A percentile compares a stretch with the other conserved stretches of the same genome.
These are phyloP conservation scores for Xylaria sp. DNA, from an alignment of 2,329 filamentous ascomycete species.

Conservation along the genomic window DNA sequence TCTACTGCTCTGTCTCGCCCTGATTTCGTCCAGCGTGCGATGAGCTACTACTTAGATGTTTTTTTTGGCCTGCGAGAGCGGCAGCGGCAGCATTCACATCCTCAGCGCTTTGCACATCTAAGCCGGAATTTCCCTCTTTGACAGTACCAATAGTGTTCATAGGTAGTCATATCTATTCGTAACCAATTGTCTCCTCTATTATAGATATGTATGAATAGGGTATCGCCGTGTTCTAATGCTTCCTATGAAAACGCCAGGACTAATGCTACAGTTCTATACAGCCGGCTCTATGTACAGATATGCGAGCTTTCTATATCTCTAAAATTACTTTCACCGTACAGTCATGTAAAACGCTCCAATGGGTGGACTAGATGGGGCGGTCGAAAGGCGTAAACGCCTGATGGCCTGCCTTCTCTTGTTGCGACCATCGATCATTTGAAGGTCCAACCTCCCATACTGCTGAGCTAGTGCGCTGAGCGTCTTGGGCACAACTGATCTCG, in stretches of 20 bases:
- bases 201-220: slow-evolving; percentile 22
- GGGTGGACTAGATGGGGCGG: slow-evolving; percentile 1
- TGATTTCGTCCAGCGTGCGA: neutral
- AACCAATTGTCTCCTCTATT: neutral
- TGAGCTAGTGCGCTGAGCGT: slow-evolving; percentile 21
- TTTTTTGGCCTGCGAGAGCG: neutral
- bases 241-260: neutral
- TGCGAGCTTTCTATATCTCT: slow-evolving; percentile 14
- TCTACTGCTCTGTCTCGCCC: neutral
- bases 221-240: slow-evolving; percentile 25
- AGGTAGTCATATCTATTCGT: neutral
- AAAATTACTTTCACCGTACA: neutral
- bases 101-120: neutral
- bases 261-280: slow-evolving; percentile 25
- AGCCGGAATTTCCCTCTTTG: neutral
- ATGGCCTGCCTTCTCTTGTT: neutral
- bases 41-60: too few species aligned
- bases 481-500: neutral
- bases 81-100: neutral
- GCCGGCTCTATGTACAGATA: slow-evolving; percentile 7
- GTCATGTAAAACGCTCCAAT: neutral
- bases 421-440: neutral
- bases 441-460: neutral
- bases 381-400: neutral
- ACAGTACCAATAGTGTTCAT: neutral